Percentiles rank a stretch among this genome's conserved stretches.
These are phyloP conservation scores for Rhizoclosmatium globosum DNA, from an alignment of 192 early-diverging fungal species.

Conservation along the genomic window DNA sequence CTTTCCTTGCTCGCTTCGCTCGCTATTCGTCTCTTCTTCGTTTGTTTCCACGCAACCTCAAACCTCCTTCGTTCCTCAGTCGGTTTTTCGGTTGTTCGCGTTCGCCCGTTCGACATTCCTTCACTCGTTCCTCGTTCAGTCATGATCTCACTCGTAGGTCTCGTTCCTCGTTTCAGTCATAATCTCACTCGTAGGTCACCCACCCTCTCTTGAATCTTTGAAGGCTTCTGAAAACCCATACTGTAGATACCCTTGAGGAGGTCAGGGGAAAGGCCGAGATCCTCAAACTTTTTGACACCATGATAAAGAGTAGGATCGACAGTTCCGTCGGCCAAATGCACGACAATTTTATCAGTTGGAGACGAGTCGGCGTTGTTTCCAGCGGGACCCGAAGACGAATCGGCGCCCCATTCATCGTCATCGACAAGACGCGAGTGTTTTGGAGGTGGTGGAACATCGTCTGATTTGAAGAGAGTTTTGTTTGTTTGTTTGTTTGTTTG, in stretches of 20 bases:
- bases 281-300: constrained; percentile 72
- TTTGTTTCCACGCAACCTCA: too few relatives aligned
- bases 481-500: not conserved
- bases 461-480: not conserved
- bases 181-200: not conserved
- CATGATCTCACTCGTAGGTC: too few relatives aligned
- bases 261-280: constrained; percentile 65
- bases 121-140: too few relatives aligned
- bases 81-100: too few relatives aligned
- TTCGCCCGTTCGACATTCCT: too few relatives aligned
- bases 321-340: constrained; percentile 68
- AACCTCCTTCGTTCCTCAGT: too few relatives aligned
- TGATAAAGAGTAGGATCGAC: constrained; percentile 83
- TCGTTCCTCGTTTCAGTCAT: too few relatives aligned
- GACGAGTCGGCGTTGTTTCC: not conserved
- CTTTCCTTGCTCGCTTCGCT: too few relatives aligned
- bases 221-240: constrained; percentile 92
- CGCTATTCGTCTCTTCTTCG: not conserved
- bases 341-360: constrained; percentile 58
- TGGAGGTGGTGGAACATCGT: not conserved
- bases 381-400: not conserved
- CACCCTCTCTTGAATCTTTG: constrained; percentile 89
- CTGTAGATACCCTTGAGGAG: constrained; percentile 92
- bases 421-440: constrained; percentile 38
- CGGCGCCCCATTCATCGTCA: constrained; percentile 19